Percentiles rank a stretch among this genome's conserved stretches.
These are phyloP conservation scores for Macrotyloma uniflorum DNA, from an alignment of 306 rosid species.

Conservation along the genomic window DNA sequence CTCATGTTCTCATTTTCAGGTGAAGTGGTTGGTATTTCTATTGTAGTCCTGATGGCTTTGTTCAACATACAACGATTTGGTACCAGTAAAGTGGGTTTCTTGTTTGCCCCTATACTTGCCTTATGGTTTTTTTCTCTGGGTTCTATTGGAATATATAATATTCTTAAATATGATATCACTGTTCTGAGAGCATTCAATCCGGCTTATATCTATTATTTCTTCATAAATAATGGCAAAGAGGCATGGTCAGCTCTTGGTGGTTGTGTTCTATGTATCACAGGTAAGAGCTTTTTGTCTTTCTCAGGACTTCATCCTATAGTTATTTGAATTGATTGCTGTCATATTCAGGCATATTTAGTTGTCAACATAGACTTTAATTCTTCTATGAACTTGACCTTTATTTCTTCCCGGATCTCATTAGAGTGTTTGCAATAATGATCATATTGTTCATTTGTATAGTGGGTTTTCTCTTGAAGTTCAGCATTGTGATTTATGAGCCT, in stretches of 20 bases:
- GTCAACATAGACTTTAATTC: background rate
- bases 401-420: background rate
- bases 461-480: constrained; percentile 2
- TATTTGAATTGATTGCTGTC: constrained; percentile 7
- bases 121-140: constrained; percentile 93
- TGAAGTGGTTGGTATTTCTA: constrained; percentile 69
- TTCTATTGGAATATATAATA: constrained; percentile 82
- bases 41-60: constrained; percentile 65
- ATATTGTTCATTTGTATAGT: background rate
- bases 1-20: constrained; percentile 56
- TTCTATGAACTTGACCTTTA: background rate
- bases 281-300: constrained; percentile 49
- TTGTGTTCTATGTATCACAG: constrained; percentile 96
- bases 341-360: constrained; percentile 11
- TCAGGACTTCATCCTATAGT: constrained; percentile 12
- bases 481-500: constrained; percentile 22
- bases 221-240: constrained; percentile 62
- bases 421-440: background rate
- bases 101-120: constrained; percentile 88
- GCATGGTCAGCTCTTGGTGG: constrained; percentile 99
- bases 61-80: constrained; percentile 92
- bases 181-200: constrained; percentile 94
- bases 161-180: constrained; percentile 59
- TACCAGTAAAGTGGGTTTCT: constrained; percentile 85
- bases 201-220: constrained; percentile 82